Percentiles rank a stretch among this genome's conserved stretches.
phyloP scores from a whole-genome alignment of 106 monocot species.

The Dendrobium chrysotoxum region DNA sequence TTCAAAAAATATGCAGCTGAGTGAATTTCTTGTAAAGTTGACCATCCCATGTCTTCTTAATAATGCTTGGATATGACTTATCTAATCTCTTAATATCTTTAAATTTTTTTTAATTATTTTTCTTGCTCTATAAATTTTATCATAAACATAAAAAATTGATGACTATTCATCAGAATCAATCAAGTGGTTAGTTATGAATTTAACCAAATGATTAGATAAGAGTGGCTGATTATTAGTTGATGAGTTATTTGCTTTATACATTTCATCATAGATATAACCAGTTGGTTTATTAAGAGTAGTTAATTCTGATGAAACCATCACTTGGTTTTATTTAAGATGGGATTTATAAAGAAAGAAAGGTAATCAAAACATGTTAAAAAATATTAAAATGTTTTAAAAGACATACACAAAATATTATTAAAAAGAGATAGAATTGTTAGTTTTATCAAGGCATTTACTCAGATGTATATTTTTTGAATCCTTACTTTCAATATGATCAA shows the following conservation, averaged over 20 bases:
- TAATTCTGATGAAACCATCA: neutral
- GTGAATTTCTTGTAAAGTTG: neutral
- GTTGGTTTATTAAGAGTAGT: neutral
- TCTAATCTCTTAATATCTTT: neutral
- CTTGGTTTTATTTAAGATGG: neutral
- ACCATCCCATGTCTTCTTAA: neutral
- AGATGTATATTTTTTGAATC: neutral
- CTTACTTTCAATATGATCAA: neutral
- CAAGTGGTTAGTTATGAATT: too few species aligned
- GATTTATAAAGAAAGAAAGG: neutral
- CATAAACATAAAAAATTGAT: too few species aligned
- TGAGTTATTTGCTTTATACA: too few species aligned
- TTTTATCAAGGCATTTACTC: neutral
- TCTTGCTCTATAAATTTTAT: too few species aligned
- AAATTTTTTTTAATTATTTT: neutral
- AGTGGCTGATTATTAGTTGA: too few species aligned
- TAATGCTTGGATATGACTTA: neutral
- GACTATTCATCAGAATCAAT: too few species aligned
- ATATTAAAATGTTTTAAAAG: neutral
- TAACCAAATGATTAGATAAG: too few species aligned
- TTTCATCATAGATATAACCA: too few species aligned
- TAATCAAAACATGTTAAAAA: neutral
- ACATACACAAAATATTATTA: slow-evolving; percentile 1
- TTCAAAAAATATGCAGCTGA: neutral
- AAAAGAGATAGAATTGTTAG: neutral